Percentiles rank a stretch among this genome's conserved stretches.
Conservation (phyloP, 768 basidiomycete species). For the Mycena olivaceomarginata region DNA sequence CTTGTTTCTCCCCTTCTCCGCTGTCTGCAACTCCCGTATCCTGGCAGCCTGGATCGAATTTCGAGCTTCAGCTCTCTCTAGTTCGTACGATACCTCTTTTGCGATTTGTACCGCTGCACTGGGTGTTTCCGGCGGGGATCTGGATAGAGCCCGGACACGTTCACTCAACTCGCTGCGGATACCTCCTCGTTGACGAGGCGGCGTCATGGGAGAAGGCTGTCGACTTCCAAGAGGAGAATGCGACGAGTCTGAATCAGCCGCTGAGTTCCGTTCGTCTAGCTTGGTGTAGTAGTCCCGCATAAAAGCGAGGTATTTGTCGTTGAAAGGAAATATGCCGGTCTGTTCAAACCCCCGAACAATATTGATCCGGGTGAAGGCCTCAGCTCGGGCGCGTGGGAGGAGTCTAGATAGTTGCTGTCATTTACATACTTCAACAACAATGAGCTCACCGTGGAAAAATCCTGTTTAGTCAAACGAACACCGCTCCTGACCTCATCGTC, state of each 20-base stretch:
- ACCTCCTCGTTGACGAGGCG: too few species aligned
- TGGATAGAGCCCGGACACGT: too few species aligned
- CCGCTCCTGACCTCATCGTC: slow-evolving; percentile 11
- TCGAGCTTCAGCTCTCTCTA: neutral
- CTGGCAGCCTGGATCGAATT: neutral
- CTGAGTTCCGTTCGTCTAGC: neutral
- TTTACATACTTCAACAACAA: too few species aligned
- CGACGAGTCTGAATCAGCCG: neutral
- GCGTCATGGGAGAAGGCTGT: neutral
- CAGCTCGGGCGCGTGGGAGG: neutral
- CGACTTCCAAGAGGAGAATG: neutral
- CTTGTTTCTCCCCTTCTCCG: slow-evolving; percentile 7
- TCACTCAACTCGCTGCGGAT: too few species aligned
- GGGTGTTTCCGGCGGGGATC: too few species aligned
- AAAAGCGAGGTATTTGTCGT: neutral
- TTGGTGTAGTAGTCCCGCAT: slow-evolving; percentile 26
- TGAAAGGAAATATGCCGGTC: slow-evolving; percentile 14
- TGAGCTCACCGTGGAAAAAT: slow-evolving; percentile 6
- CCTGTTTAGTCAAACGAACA: neutral
- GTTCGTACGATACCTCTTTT: neutral
- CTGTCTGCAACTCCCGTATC: slow-evolving; percentile 27
- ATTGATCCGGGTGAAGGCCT: neutral
- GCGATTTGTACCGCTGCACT: neutral
- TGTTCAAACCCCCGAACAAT: slow-evolving; percentile 8
- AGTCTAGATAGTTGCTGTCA: neutral